These are phyloP conservation scores for Phlyctochytrium arcticum DNA, from an alignment of 192 early-diverging fungal genomes.

Conservation along the genomic window DNA sequence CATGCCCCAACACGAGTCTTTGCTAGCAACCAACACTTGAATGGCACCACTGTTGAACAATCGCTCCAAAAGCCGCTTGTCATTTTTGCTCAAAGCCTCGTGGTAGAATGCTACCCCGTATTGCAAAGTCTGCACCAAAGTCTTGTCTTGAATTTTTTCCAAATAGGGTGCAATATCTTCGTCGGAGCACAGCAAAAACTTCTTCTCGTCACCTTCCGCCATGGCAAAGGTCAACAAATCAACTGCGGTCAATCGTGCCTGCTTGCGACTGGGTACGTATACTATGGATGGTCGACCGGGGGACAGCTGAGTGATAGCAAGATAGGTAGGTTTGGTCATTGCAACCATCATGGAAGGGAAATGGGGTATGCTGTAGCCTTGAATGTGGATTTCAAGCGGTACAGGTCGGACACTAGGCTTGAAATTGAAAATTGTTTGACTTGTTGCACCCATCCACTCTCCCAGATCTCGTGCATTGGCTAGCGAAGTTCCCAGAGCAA, in stretches of 20 bases:
- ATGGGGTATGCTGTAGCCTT: constrained; percentile 85
- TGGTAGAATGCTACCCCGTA: constrained; percentile 90
- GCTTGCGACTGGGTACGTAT: constrained; percentile 88
- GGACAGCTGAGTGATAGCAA: constrained; percentile 65
- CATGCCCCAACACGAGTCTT: constrained; percentile 91
- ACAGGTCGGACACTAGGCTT: constrained; percentile 88
- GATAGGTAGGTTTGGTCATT: constrained; percentile 82
- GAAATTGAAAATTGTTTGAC: constrained; percentile 86
- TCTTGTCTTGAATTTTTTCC: constrained; percentile 66
- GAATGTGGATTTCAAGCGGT: constrained; percentile 93
- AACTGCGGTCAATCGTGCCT: constrained; percentile 79
- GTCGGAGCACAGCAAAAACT: constrained; percentile 68
- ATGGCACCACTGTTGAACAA: constrained; percentile 76
- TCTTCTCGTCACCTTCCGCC: constrained; percentile 69
- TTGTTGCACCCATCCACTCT: constrained; percentile 89
- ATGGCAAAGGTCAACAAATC: constrained; percentile 79
- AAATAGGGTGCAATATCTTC: constrained; percentile 60
- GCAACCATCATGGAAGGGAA: constrained; percentile 95
- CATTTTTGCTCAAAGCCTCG: constrained; percentile 75
- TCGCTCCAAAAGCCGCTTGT: constrained; percentile 67
- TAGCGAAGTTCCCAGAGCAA: constrained; percentile 82
- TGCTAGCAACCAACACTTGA: constrained; percentile 85
- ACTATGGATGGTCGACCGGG: constrained; percentile 68
- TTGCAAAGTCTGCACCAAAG: constrained; percentile 63
- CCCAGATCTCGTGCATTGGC: constrained; percentile 98